These are phyloP conservation scores for Jacaranda mimosifolia DNA, from an alignment of 257 asterid genomes.

Conservation along the genomic window DNA sequence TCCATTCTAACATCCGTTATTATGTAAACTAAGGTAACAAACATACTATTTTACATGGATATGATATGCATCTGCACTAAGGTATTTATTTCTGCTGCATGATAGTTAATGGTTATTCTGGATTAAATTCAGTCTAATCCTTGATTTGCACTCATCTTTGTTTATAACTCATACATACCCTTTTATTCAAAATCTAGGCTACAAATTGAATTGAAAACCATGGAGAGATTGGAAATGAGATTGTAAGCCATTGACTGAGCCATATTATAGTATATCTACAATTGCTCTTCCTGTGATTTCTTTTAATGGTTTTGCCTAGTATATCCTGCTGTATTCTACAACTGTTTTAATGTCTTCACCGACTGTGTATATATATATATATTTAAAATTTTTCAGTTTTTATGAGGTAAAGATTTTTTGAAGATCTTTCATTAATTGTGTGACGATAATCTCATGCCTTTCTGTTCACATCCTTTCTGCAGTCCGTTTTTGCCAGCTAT, in stretches of 20 bases:
- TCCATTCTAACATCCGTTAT: background rate
- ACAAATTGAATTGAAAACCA: constrained; percentile 20
- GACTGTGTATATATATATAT: background rate
- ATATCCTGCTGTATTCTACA: background rate
- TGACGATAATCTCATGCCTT: constrained; percentile 12
- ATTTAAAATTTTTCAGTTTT: background rate
- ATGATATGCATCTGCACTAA: background rate
- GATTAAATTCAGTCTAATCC: background rate
- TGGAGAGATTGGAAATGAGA: constrained; percentile 19
- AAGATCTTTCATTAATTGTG: background rate
- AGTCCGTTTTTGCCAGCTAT: constrained; percentile 93
- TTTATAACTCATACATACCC: background rate
- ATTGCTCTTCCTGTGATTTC: background rate
- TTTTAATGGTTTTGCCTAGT: constrained; percentile 22
- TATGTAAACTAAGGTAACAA: background rate
- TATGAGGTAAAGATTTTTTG: background rate
- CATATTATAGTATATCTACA: background rate
- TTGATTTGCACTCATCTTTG: constrained; percentile 18
- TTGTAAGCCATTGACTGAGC: constrained; percentile 12
- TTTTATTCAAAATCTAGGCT: background rate
- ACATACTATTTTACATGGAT: background rate
- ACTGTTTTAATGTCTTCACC: background rate
- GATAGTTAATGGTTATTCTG: background rate
- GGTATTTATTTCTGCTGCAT: constrained; percentile 1
- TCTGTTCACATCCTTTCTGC: constrained; percentile 38